Evolutionary conservation across 257 asterid species (phyloP).

Genomic region (Ballota nigra): DNA sequence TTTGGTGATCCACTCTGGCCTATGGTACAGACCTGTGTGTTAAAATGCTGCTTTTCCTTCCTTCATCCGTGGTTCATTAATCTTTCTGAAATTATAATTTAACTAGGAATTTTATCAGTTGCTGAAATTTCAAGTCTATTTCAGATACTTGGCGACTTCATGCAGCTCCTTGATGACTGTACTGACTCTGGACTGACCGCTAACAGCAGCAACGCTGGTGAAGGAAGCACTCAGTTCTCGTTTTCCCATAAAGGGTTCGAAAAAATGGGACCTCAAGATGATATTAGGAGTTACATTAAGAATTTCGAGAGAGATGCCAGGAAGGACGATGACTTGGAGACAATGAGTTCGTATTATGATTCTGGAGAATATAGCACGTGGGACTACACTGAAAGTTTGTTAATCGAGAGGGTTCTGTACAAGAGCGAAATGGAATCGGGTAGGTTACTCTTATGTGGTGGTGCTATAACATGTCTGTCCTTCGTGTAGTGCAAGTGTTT

Average conservation of each 20-base stretch:
- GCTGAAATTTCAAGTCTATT: not conserved
- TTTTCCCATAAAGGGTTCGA: slow-evolving; percentile 37
- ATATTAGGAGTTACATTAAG: slow-evolving; percentile 52
- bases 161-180: slow-evolving; percentile 21
- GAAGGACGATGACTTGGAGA: slow-evolving; percentile 30
- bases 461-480: slow-evolving; percentile 46
- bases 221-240: slow-evolving; percentile 39
- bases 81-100: not conserved
- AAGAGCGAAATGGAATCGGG: slow-evolving; percentile 58
- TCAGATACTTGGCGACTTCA: slow-evolving; percentile 15
- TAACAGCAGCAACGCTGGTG: slow-evolving; percentile 26
- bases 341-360: slow-evolving; percentile 33
- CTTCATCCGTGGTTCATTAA: not conserved
- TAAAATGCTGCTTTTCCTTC: too few species aligned
- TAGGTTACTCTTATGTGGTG: slow-evolving; percentile 57
- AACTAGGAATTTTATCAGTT: not conserved
- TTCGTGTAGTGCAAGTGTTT: slow-evolving; percentile 36
- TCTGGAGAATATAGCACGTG: slow-evolving; percentile 41
- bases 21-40: not conserved
- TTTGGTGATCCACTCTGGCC: not conserved
- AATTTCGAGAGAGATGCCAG: slow-evolving; percentile 43
- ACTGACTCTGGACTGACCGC: slow-evolving; percentile 39
- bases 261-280: slow-evolving; percentile 29
- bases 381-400: slow-evolving; percentile 36
- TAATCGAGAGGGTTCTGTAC: slow-evolving; percentile 52